Conservation (phyloP, 768 basidiomycete genomes). For the Coprinellus micaceus region DNA sequence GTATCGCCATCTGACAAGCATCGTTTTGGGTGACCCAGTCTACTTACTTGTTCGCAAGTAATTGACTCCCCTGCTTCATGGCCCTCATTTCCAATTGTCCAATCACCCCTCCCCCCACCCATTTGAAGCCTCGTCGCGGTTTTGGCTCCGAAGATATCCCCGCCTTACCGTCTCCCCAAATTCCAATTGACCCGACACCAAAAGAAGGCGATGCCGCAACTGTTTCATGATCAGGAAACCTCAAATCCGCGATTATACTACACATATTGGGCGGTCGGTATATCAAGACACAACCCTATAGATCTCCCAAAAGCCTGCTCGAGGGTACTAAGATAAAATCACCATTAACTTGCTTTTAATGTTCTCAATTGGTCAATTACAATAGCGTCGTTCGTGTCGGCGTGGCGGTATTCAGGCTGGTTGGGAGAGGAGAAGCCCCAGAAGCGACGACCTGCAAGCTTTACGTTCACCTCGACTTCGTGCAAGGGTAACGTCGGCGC, state of each 20-base stretch:
- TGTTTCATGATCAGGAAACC: not conserved
- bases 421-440: slow-evolving; percentile 28
- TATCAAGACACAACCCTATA: not conserved
- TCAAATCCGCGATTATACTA: no score
- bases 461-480: slow-evolving; percentile 34
- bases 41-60: slow-evolving; percentile 85
- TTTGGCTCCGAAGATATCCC: not conserved
- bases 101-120: not conserved
- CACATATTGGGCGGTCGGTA: no score
- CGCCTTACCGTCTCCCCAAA: not conserved
- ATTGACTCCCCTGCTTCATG: slow-evolving; percentile 7
- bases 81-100: slow-evolving; percentile 1
- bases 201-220: not conserved
- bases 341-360: slow-evolving; percentile 27
- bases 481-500: not conserved
- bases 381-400: slow-evolving; percentile 40
- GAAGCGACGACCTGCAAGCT: slow-evolving; percentile 37
- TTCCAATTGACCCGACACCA: not conserved
- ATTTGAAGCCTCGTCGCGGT: not conserved
- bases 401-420: slow-evolving; percentile 27
- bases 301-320: not conserved
- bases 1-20: slow-evolving; percentile 85
- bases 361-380: slow-evolving; percentile 35
- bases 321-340: slow-evolving; percentile 8
- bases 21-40: slow-evolving; percentile 91